A percentile compares a stretch with the other conserved stretches of the same genome.
Evolutionary conservation across 73 alveolate species (phyloP).

Genomic region (Uronychia binucleata): DNA sequence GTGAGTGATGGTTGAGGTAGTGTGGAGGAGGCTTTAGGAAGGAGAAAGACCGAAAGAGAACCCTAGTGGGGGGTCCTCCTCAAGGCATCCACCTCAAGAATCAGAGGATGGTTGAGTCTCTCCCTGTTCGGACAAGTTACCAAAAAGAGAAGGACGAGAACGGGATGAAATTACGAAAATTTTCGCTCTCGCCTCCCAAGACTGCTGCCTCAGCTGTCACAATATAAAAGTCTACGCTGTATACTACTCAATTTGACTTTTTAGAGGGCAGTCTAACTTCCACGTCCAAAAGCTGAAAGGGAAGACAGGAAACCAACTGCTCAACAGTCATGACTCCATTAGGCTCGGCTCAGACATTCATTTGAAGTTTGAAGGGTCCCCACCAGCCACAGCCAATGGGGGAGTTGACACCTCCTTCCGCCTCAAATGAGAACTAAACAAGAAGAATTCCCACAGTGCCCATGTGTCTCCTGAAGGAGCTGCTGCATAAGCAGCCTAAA

Average conservation of each 20-base stretch:
- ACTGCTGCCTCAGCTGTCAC: neutral
- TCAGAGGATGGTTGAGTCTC: too few species aligned
- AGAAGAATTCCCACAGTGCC: neutral
- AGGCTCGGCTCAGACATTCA: neutral
- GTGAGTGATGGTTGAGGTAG: too few species aligned
- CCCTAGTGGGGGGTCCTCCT: too few species aligned
- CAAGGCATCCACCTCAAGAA: too few species aligned
- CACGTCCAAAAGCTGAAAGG: neutral
- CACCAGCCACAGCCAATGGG: neutral
- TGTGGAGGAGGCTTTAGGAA: too few species aligned
- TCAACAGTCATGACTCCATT: neutral
- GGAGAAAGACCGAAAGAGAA: too few species aligned
- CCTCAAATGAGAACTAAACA: neutral
- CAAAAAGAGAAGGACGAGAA: too few species aligned
- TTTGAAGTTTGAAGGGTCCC: neutral
- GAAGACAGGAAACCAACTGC: neutral
- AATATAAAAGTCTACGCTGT: neutral
- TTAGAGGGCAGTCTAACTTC: neutral
- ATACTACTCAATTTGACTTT: neutral
- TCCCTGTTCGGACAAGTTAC: too few species aligned
- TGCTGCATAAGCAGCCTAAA: neutral
- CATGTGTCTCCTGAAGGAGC: neutral
- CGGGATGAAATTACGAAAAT: neutral
- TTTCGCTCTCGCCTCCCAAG: neutral
- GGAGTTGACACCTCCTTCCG: neutral